phyloP scores from a whole-genome alignment of 306 rosid genomes.

The Vigna angularis region DNA sequence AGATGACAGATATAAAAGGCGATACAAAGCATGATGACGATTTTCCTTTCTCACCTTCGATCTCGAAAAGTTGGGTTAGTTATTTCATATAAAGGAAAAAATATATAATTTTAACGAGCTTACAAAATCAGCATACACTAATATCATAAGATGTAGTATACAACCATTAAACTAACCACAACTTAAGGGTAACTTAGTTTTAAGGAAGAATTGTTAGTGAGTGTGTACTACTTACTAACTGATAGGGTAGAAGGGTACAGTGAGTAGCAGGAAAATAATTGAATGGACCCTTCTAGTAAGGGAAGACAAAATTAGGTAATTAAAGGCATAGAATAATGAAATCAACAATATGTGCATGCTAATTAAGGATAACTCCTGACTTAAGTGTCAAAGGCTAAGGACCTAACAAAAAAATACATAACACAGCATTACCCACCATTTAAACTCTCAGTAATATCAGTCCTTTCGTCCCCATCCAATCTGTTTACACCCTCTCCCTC shows the following conservation, averaged over 20 bases:
- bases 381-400: slow-evolving; percentile 22
- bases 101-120: background rate
- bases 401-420: slow-evolving; percentile 30
- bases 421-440: slow-evolving; percentile 30
- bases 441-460: slow-evolving; percentile 17
- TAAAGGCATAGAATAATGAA: slow-evolving; percentile 30
- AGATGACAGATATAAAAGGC: background rate
- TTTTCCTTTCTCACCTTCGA: background rate
- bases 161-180: background rate
- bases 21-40: background rate
- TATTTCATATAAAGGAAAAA: background rate
- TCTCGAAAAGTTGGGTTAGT: background rate
- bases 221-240: background rate
- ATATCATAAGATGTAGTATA: background rate
- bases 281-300: background rate
- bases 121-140: background rate
- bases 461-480: slow-evolving; percentile 33
- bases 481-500: slow-evolving; percentile 39
- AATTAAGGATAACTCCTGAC: slow-evolving; percentile 29
- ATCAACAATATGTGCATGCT: slow-evolving; percentile 44
- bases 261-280: too few relatives aligned
- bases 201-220: slow-evolving; percentile 2
- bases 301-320: slow-evolving; percentile 11
- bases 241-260: background rate
- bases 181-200: background rate